A percentile compares a stretch with the other conserved stretches of the same genome.
phyloP scores from a whole-genome alignment of 208 protist species.

The Naegleria lovaniensis region DNA sequence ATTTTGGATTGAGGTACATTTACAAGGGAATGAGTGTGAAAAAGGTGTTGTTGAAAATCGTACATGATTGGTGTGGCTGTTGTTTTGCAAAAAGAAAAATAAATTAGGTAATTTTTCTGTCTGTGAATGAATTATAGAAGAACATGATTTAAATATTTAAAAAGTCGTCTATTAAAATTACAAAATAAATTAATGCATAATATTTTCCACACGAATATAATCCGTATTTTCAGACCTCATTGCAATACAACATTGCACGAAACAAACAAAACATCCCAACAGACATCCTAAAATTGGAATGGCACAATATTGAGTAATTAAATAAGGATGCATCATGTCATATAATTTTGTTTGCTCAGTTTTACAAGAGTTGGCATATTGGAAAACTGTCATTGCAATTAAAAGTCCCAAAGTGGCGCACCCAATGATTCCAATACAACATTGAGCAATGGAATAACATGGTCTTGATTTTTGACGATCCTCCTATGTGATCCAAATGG shows the following conservation, averaged over 20 bases:
- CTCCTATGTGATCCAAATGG: no score
- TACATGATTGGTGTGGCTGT: no score
- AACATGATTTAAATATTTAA: no score
- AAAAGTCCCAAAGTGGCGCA: neutral
- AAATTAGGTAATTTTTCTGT: no score
- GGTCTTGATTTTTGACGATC: neutral
- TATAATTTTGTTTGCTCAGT: neutral
- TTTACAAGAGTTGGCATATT: neutral
- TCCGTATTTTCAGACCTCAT: no score
- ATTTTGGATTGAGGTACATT: neutral
- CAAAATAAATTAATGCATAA: no score
- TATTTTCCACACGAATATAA: no score
- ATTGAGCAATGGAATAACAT: neutral
- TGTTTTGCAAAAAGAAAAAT: no score
- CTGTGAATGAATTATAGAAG: no score
- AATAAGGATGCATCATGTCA: neutral
- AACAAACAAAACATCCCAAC: neutral
- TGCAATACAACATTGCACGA: neutral
- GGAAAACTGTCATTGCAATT: neutral
- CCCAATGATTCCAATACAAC: neutral
- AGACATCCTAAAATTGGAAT: neutral
- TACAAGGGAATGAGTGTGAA: neutral
- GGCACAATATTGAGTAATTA: neutral
- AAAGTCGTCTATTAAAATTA: no score
- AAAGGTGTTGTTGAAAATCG: no score